A percentile compares a stretch with the other conserved stretches of the same genome.
Conservation (phyloP, 495 filamentous ascomycete genomes). For the Neurospora sp. region DNA sequence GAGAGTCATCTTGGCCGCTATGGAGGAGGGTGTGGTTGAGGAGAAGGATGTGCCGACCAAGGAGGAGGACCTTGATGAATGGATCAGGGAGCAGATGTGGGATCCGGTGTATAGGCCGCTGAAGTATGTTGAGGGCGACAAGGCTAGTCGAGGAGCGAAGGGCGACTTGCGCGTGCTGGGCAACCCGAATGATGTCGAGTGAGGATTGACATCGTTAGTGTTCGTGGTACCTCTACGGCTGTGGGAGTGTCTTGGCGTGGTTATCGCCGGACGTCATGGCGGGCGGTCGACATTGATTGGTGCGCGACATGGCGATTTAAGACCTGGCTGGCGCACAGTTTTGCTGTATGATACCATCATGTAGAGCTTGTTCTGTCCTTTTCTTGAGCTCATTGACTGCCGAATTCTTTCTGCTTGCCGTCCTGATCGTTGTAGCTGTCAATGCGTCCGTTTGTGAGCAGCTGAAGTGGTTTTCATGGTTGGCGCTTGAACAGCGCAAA, state of each 20-base stretch:
- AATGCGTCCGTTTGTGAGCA: background rate
- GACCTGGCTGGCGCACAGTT: background rate
- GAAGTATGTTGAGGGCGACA: conserved; percentile 39
- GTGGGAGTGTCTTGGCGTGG: background rate
- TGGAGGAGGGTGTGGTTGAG: conserved; percentile 57
- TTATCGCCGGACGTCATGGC: background rate
- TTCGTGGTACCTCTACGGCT: background rate
- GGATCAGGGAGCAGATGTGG: conserved; percentile 91
- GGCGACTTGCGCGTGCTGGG: conserved; percentile 49
- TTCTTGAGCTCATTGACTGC: background rate
- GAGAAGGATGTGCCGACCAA: conserved; percentile 49
- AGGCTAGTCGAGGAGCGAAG: conserved; percentile 44
- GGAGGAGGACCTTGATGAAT: conserved; percentile 56
- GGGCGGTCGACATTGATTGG: background rate
- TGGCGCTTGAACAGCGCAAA: background rate
- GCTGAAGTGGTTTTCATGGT: background rate
- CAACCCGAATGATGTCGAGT: background rate
- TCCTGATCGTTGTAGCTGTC: background rate
- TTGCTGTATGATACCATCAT: background rate
- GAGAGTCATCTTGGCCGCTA: conserved; percentile 64
- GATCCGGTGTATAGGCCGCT: conserved; percentile 62
- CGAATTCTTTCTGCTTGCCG: background rate
- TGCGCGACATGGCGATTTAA: background rate
- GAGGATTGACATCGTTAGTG: background rate
- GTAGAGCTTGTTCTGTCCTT: background rate